Evolutionary conservation across 2,329 filamentous ascomycete genomes (phyloP).

Genomic region (Aspergillus sp.): DNA sequence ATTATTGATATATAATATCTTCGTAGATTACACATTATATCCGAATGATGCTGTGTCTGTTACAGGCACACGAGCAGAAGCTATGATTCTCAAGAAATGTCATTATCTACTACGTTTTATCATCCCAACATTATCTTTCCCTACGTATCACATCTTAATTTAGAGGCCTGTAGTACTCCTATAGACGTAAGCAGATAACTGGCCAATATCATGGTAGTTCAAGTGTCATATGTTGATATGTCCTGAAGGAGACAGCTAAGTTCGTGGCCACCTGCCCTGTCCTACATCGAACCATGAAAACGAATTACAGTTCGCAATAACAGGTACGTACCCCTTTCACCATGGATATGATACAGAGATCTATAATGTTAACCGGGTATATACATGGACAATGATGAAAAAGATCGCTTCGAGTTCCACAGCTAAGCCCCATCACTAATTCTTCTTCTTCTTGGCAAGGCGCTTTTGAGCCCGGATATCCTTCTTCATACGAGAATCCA

Average conservation of each 20-base stretch:
- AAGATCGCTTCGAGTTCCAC: conserved; percentile 13
- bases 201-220: no score
- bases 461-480: conserved; percentile 87
- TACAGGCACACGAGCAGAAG: background rate
- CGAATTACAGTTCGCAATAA: background rate
- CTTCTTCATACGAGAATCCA: conserved; percentile 94
- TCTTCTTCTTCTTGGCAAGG: conserved; percentile 69
- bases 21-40: conserved; percentile 4
- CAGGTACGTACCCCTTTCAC: background rate
- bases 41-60: background rate
- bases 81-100: conserved; percentile 1
- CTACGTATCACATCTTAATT: no score
- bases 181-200: no score
- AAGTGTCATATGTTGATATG: no score
- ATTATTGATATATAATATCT: background rate
- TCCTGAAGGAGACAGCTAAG: no score
- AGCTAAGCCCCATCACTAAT: conserved; percentile 19
- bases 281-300: no score
- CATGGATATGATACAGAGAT: conserved; percentile 10
- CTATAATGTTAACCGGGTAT: conserved; percentile 20
- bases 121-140: no score
- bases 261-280: no score
- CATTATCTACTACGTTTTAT: no score
- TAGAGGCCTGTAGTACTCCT: no score
- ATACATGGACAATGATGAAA: conserved; percentile 17